Percentiles rank a stretch among this genome's conserved stretches.
Evolutionary conservation across 176 grass and related monocot species (phyloP).

Genomic region (maize (Zea mays)): DNA sequence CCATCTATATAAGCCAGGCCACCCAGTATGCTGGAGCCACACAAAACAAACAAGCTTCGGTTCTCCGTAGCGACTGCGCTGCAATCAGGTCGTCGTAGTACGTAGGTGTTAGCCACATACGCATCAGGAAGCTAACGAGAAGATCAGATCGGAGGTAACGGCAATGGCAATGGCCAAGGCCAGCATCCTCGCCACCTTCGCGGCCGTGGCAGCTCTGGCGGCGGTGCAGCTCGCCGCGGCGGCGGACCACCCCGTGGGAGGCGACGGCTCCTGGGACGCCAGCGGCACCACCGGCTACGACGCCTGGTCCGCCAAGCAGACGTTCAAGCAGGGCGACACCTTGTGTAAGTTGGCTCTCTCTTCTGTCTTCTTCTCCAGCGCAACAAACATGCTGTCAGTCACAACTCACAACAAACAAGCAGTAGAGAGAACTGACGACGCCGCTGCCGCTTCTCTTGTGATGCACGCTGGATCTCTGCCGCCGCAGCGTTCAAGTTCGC

Average conservation of each 20-base stretch:
- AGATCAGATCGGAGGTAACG: not conserved
- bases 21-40: too few species aligned
- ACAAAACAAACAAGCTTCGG: too few species aligned
- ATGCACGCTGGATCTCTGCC: not conserved
- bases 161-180: constrained; percentile 28
- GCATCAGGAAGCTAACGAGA: too few species aligned
- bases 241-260: constrained; percentile 32
- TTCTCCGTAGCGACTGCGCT: too few species aligned
- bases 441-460: too few species aligned
- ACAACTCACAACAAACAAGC: too few species aligned
- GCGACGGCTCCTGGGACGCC: constrained; percentile 35
- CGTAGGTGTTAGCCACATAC: too few species aligned
- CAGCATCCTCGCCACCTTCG: constrained; percentile 12
- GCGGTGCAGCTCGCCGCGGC: constrained; percentile 37
- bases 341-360: constrained; percentile 15
- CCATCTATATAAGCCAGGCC: too few species aligned
- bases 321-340: constrained; percentile 39
- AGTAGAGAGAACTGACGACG: too few species aligned
- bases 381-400: too few species aligned
- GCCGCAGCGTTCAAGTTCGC: not conserved
- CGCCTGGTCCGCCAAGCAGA: constrained; percentile 31
- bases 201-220: constrained; percentile 7
- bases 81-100: too few species aligned
- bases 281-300: constrained; percentile 31
- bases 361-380: too few species aligned